phyloP scores from a whole-genome alignment of 768 basidiomycete genomes.

The Auriscalpium orientale region DNA sequence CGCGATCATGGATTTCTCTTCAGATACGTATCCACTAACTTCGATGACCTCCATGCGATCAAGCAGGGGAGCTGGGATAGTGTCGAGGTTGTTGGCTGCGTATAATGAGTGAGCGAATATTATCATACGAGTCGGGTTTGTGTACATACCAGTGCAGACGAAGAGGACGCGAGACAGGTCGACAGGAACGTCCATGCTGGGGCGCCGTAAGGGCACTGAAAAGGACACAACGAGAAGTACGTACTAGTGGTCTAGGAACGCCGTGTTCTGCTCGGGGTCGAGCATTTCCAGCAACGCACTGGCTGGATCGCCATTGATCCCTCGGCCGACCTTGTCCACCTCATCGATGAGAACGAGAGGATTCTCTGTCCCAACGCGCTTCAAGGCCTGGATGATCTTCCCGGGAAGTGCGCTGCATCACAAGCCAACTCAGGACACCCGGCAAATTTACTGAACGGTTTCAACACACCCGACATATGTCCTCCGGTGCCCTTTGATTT shows the following conservation, averaged over 20 bases:
- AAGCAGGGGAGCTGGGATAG: slow-evolving; percentile 87
- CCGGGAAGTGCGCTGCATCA: slow-evolving; percentile 71
- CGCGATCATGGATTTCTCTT: slow-evolving; percentile 87
- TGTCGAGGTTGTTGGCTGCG: slow-evolving; percentile 81
- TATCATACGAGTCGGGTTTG: background rate
- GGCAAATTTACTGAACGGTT: background rate
- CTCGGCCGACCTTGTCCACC: slow-evolving; percentile 91
- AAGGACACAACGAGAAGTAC: slow-evolving; percentile 22
- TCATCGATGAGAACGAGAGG: slow-evolving; percentile 93
- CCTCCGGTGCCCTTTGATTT: slow-evolving; percentile 96
- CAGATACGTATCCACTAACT: slow-evolving; percentile 89
- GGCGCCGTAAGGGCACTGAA: background rate
- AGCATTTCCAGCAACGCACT: slow-evolving; percentile 90
- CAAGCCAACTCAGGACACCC: background rate
- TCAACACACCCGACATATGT: slow-evolving; percentile 84
- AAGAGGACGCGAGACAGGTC: slow-evolving; percentile 95
- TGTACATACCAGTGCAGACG: slow-evolving; percentile 71
- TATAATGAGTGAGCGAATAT: background rate
- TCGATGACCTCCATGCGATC: slow-evolving; percentile 97
- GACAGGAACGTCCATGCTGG: slow-evolving; percentile 91
- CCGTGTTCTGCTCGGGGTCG: slow-evolving; percentile 91
- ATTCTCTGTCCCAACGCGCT: slow-evolving; percentile 90
- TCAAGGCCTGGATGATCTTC: slow-evolving; percentile 91
- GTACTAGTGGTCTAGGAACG: slow-evolving; percentile 92
- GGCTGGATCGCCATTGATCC: slow-evolving; percentile 87